These are phyloP conservation scores for Trapa incisa DNA, from an alignment of 345 rosid genomes.

Conservation along the genomic window DNA sequence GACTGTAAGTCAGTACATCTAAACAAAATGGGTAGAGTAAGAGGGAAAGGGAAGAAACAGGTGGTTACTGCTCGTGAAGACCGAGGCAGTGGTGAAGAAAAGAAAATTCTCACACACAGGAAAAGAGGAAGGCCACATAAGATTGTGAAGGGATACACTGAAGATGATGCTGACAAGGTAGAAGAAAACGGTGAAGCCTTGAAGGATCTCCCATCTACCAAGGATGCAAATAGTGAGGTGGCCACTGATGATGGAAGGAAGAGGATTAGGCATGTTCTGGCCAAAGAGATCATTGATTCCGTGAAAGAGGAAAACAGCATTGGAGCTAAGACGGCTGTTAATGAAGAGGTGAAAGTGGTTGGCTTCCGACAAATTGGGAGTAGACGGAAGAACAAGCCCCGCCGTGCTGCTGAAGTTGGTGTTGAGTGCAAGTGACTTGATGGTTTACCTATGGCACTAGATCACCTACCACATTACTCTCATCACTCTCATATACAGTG, in stretches of 20 bases:
- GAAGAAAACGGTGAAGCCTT: constrained; percentile 31
- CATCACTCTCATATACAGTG: neutral
- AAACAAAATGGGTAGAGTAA: constrained; percentile 40
- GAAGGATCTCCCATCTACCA: constrained; percentile 15
- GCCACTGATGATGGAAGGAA: constrained; percentile 34
- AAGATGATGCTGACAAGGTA: constrained; percentile 21
- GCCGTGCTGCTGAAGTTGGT: constrained; percentile 74
- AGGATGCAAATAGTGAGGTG: constrained; percentile 25
- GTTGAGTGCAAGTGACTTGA: constrained; percentile 45
- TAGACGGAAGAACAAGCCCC: constrained; percentile 64
- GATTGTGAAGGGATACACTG: constrained; percentile 33
- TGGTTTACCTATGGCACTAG: constrained; percentile 2
- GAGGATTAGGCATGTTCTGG: constrained; percentile 35
- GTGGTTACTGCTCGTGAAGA: constrained; percentile 25
- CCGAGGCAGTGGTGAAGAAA: constrained; percentile 50
- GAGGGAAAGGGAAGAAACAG: constrained; percentile 71
- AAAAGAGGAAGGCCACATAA: constrained; percentile 72
- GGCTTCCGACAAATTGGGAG: constrained; percentile 55
- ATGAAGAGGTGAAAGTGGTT: constrained; percentile 26
- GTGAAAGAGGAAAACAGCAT: constrained; percentile 39
- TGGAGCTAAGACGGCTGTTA: constrained; percentile 27
- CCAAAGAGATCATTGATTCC: constrained; percentile 20
- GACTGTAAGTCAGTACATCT: neutral
- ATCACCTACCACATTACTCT: neutral
- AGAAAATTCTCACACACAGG: constrained; percentile 33